These are phyloP conservation scores for Candida anglica DNA, from an alignment of 805 yeast species.

Conservation along the genomic window DNA sequence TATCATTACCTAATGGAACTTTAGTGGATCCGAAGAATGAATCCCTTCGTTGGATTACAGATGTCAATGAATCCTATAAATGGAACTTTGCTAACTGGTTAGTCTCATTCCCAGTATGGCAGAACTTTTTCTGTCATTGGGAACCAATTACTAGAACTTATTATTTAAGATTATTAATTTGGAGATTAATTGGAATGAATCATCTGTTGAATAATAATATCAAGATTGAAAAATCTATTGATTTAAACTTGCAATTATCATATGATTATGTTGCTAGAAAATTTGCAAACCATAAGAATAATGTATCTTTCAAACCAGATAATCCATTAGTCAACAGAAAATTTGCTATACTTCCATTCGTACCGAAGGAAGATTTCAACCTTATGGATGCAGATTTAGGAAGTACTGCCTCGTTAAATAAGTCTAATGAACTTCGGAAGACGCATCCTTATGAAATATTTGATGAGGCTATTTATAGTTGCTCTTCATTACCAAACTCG, in stretches of 20 bases:
- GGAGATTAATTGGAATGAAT: constrained; percentile 53
- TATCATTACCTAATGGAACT: constrained; percentile 14
- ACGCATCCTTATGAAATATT: constrained; percentile 61
- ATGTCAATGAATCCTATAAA: constrained; percentile 39
- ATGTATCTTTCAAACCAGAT: constrained; percentile 26
- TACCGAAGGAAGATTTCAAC: constrained; percentile 17
- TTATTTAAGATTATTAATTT: constrained; percentile 61
- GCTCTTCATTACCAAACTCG: constrained; percentile 17
- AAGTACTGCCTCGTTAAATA: constrained; percentile 4
- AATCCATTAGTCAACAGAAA: constrained; percentile 46
- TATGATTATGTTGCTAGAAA: constrained; percentile 12
- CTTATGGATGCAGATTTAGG: constrained; percentile 5
- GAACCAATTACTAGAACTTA: constrained; percentile 70
- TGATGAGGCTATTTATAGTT: constrained; percentile 59
- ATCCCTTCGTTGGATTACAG: constrained; percentile 36
- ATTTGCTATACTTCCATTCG: constrained; percentile 36
- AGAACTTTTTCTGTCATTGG: constrained; percentile 69
- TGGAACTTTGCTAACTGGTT: constrained; percentile 53
- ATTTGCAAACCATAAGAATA: constrained; percentile 7
- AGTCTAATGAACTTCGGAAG: constrained; percentile 35
- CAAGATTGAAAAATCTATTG: constrained; percentile 24
- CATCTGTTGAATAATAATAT: constrained; percentile 30
- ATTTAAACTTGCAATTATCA: constrained; percentile 25
- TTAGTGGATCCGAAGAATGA: constrained; percentile 3
- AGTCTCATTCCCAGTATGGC: constrained; percentile 48